These are phyloP conservation scores for Paraconiothyrium brasiliense DNA, from an alignment of 2,329 filamentous ascomycete genomes.

Conservation along the genomic window DNA sequence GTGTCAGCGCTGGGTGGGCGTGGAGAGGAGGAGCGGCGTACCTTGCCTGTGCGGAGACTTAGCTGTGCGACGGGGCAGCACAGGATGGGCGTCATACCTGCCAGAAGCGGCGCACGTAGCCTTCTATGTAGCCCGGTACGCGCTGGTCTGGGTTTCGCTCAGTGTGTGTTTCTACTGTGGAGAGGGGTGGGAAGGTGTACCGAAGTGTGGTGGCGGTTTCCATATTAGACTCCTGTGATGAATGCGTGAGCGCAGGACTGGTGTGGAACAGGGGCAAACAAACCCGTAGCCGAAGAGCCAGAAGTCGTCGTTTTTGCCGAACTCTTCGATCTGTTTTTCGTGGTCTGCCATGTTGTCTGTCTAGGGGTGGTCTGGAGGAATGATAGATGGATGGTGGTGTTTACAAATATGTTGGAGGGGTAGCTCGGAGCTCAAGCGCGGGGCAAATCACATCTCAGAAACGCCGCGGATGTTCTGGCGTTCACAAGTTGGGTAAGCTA, in stretches of 20 bases:
- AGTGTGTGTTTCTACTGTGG: neutral
- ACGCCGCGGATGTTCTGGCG: neutral
- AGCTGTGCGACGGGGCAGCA: no score
- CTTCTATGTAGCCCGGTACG: slow-evolving; percentile 88
- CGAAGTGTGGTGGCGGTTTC: slow-evolving; percentile 96
- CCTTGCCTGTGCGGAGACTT: slow-evolving; percentile 45
- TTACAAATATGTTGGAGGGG: neutral
- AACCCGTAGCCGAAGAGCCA: slow-evolving; percentile 99
- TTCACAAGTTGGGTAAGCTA: no score
- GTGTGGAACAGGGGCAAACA: slow-evolving; percentile 27
- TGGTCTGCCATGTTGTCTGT: slow-evolving; percentile 30
- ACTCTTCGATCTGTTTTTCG: slow-evolving; percentile 41
- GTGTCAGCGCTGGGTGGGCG: neutral
- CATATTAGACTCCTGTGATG: slow-evolving; percentile 88
- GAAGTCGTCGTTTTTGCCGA: slow-evolving; percentile 69
- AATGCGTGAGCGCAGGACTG: slow-evolving; percentile 15
- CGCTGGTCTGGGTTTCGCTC: slow-evolving; percentile 71
- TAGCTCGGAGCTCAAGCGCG: slow-evolving; percentile 4
- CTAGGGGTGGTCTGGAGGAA: neutral
- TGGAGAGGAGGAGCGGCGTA: slow-evolving; percentile 22
- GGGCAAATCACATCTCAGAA: slow-evolving; percentile 1
- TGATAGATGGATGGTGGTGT: neutral
- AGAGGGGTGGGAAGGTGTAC: slow-evolving; percentile 59
- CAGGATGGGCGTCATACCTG: slow-evolving; percentile 75
- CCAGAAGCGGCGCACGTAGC: slow-evolving; percentile 97